Conservation (phyloP, 306 rosid genomes). For the Vigna mungo region DNA sequence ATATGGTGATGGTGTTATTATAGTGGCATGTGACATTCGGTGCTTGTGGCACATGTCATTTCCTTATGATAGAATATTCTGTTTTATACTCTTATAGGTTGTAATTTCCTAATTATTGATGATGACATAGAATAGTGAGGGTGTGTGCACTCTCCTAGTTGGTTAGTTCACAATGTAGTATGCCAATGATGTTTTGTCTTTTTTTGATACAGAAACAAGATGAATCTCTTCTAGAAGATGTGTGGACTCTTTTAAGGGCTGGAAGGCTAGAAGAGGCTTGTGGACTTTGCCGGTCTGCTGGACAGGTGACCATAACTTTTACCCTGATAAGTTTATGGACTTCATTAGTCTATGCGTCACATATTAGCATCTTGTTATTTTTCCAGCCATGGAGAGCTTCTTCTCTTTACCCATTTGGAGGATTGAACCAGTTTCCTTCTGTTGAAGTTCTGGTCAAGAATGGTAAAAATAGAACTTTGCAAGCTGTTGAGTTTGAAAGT, state of each 20-base stretch:
- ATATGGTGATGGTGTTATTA: too few relatives aligned
- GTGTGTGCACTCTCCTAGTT: constrained; percentile 3
- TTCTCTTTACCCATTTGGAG: constrained; percentile 85
- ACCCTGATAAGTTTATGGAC: constrained; percentile 31
- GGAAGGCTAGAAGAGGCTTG: constrained; percentile 97
- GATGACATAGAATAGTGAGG: constrained; percentile 33
- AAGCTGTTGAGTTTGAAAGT: constrained; percentile 95
- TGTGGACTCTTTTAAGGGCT: constrained; percentile 95
- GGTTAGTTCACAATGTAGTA: constrained; percentile 18
- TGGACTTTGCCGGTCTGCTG: constrained; percentile 90
- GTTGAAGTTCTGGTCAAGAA: constrained; percentile 78
- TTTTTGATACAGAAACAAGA: constrained; percentile 81
- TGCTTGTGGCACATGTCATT: too few relatives aligned
- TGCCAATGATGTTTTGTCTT: constrained; percentile 26
- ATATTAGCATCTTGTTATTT: constrained; percentile 44
- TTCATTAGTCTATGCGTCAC: constrained; percentile 39
- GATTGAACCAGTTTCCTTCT: constrained; percentile 81
- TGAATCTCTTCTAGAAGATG: constrained; percentile 95
- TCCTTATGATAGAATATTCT: too few relatives aligned
- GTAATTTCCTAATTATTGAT: constrained; percentile 22
- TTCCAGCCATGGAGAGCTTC: constrained; percentile 98
- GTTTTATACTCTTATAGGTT: not conserved
- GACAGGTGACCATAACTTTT: constrained; percentile 71
- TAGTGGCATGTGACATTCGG: too few relatives aligned
- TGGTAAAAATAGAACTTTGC: constrained; percentile 87